A percentile compares a stretch with the other conserved stretches of the same genome.
These are phyloP conservation scores for Fusarium sp. DNA, from an alignment of 2,329 filamentous ascomycete species.

Conservation along the genomic window DNA sequence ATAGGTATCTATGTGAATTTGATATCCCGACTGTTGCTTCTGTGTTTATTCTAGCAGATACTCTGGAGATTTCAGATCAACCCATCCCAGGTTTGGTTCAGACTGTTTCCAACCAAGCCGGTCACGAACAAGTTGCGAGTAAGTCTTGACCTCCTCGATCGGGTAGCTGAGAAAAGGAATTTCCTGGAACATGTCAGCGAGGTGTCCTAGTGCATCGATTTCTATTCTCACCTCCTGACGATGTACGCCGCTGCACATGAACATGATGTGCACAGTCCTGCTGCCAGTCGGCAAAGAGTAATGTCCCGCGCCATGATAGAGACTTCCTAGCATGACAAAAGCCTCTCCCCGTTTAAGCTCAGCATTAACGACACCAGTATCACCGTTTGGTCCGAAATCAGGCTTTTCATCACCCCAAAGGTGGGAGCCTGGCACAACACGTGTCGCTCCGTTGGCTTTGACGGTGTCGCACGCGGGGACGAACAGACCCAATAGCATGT, in stretches of 20 bases:
- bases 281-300: conserved; percentile 43
- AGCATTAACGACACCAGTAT: conserved; percentile 40
- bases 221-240: conserved; percentile 44
- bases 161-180: conserved; percentile 45
- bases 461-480: conserved; percentile 49
- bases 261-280: conserved; percentile 51
- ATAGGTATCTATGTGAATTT: background rate
- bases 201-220: fast-evolving
- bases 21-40: background rate
- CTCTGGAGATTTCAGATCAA: conserved; percentile 51
- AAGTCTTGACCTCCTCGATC: conserved; percentile 50
- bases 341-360: conserved; percentile 49
- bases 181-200: conserved; percentile 9
- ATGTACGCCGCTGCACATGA: conserved; percentile 50
- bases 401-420: conserved; percentile 51
- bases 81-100: conserved; percentile 52
- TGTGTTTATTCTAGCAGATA: conserved; percentile 17
- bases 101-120: conserved; percentile 52
- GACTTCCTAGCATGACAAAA: conserved; percentile 50
- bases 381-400: conserved; percentile 46
- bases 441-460: conserved; percentile 49
- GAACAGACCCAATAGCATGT: conserved; percentile 49
- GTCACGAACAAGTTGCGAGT: conserved; percentile 48
- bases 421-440: conserved; percentile 50
- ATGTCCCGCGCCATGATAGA: conserved; percentile 49